Percentiles rank a stretch among this genome's conserved stretches.
Conservation (phyloP, 2,329 filamentous ascomycete species). For the Ophiostoma montium region DNA sequence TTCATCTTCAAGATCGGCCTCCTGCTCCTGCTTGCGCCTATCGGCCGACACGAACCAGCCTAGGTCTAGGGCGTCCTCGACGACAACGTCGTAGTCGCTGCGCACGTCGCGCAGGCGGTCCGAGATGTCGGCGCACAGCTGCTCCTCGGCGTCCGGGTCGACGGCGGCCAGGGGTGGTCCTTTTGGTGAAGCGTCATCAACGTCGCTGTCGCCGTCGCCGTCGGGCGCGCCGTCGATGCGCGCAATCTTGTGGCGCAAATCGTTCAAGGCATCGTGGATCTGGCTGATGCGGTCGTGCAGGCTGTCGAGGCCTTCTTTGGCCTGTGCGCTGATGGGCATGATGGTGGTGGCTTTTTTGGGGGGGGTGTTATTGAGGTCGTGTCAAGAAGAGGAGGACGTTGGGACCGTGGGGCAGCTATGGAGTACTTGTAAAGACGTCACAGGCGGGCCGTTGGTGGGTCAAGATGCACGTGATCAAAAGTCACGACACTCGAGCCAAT, state of each 20-base stretch:
- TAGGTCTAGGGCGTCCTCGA: slow-evolving; percentile 64
- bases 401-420: too few species aligned
- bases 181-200: background rate
- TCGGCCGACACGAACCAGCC: slow-evolving; percentile 16
- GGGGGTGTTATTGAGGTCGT: too few species aligned
- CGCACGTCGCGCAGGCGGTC: slow-evolving; percentile 63
- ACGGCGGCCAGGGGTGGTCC: background rate
- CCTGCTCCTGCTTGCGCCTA: background rate
- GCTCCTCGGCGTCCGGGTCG: slow-evolving; percentile 43
- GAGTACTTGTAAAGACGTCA: too few species aligned
- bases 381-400: too few species aligned
- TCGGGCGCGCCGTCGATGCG: slow-evolving; percentile 43
- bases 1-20: background rate
- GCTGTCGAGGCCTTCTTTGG: slow-evolving; percentile 30
- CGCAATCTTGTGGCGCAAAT: slow-evolving; percentile 44
- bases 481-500: too few species aligned
- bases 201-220: background rate
- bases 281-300: slow-evolving; percentile 46
- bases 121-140: slow-evolving; percentile 70
- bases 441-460: too few species aligned
- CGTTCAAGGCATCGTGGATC: slow-evolving; percentile 45
- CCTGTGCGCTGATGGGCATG: background rate
- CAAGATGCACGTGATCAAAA: too few species aligned
- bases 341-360: too few species aligned
- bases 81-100: slow-evolving; percentile 69